These are phyloP conservation scores for Yarrowia deformans DNA, from an alignment of 805 yeast species.

Conservation along the genomic window DNA sequence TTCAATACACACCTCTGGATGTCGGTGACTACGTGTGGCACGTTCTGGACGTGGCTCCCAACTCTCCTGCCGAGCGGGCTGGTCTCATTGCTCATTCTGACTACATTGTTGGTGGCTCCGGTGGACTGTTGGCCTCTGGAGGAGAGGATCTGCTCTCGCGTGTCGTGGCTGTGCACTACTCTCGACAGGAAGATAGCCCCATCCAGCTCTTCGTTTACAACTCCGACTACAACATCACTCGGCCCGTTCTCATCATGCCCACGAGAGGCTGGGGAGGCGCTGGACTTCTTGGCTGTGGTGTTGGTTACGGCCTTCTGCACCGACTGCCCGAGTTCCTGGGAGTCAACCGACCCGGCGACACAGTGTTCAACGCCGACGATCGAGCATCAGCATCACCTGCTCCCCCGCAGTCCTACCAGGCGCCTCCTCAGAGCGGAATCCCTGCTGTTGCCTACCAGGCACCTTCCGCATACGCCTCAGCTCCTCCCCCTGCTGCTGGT, in stretches of 20 bases:
- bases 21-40: conserved; percentile 89
- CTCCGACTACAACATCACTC: conserved; percentile 80
- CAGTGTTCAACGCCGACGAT: conserved; percentile 51
- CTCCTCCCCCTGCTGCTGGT: conserved; percentile 12
- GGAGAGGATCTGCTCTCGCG: conserved; percentile 82
- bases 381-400: conserved; percentile 35
- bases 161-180: conserved; percentile 56
- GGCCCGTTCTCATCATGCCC: conserved; percentile 85
- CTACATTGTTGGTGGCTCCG: conserved; percentile 86
- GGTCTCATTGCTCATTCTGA: conserved; percentile 87
- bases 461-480: conserved; percentile 34
- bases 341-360: conserved; percentile 53
- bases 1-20: conserved; percentile 78
- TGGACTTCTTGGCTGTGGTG: conserved; percentile 91
- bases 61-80: conserved; percentile 82
- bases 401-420: conserved; percentile 19
- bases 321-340: conserved; percentile 70
- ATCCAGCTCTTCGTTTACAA: conserved; percentile 79
- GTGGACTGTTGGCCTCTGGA: conserved; percentile 83
- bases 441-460: conserved; percentile 22
- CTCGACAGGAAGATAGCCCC: conserved; percentile 41
- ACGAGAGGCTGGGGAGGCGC: conserved; percentile 80
- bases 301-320: conserved; percentile 91
- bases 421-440: conserved; percentile 25
- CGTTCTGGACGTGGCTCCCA: conserved; percentile 71